Evolutionary conservation across 2,329 filamentous ascomycete genomes (phyloP), one percentile per base, ranked within the genome.

Genomic region (Penicillium italicum): DNA sequence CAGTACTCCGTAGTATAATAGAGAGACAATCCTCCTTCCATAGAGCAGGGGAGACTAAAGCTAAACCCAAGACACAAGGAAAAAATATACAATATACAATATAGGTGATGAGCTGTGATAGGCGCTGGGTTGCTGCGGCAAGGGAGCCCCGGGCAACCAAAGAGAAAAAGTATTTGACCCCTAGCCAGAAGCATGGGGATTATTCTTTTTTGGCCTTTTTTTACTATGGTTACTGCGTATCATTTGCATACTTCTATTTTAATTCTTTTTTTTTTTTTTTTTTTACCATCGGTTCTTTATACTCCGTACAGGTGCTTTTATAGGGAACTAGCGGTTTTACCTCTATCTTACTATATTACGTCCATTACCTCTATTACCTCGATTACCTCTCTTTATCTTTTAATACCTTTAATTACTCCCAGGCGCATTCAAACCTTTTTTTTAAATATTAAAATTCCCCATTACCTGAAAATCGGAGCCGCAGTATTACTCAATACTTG

Each of bases 111-210:
- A 44, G 28, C 53, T 65, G 62, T 72, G 69, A 72, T 71, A 70
- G 67, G 68, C 62, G 63, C 61, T 62, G 59, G 61, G 68, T 67
- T 69, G 65, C 67, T 70, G 64, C 70, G 70, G 70, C 68, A 72
- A 72, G 71, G 71, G 71, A 72, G 70, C 62, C 71, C 66, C 60
- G 69, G 69, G 71, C 71, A 72, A 73, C 70, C 60, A 66, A 8
- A 34, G 8, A n/a, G 59, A 60, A 58, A 48, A 31, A 42, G 46
- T 55, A 55, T 50, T 49, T 42, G 37, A 43, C 48, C 53, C 47
- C 56, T 53, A 48, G 47, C 48, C 36, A 49, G 53, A 57, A 57
- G 43, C 41, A 53, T 53, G n/a, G n/a, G n/a, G n/a, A n/a, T n/a
- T n/a, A n/a, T n/a, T n/a, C n/a, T n/a, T n/a, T n/a, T n/a, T n/a